Percentiles rank a stretch among this genome's conserved stretches.
These are phyloP conservation scores for Colletotrichum falcatum DNA, from an alignment of 2,329 filamentous ascomycete genomes.

Conservation along the genomic window DNA sequence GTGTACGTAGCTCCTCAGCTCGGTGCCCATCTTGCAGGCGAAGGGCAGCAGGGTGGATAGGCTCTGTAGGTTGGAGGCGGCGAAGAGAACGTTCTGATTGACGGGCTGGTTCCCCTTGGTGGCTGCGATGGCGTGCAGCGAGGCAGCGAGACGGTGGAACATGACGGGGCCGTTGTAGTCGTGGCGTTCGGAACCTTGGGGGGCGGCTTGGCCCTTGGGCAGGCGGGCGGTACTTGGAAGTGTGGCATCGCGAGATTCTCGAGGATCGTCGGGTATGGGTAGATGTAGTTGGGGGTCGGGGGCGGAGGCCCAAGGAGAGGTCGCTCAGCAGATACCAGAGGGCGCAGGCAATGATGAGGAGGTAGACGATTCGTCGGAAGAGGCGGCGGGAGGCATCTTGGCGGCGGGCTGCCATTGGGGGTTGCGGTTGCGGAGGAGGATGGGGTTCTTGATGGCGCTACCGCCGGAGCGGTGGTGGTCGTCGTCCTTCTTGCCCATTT, in stretches of 20 bases:
- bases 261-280: slow-evolving; percentile 43
- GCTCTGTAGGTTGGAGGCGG: slow-evolving; percentile 79
- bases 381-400: slow-evolving; percentile 62
- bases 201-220: slow-evolving; percentile 39
- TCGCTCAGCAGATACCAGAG: slow-evolving; percentile 75
- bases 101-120: slow-evolving; percentile 62
- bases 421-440: slow-evolving; percentile 45
- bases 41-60: slow-evolving; percentile 80
- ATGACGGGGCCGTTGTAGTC: slow-evolving; percentile 77
- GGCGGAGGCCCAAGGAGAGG: slow-evolving; percentile 60
- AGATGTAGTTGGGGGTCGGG: slow-evolving; percentile 54
- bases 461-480: slow-evolving; percentile 55
- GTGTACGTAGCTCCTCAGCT: slow-evolving; percentile 80
- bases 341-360: slow-evolving; percentile 61
- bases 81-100: slow-evolving; percentile 83
- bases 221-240: slow-evolving; percentile 11
- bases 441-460: slow-evolving; percentile 20
- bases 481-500: slow-evolving; percentile 71
- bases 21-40: slow-evolving; percentile 85
- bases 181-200: slow-evolving; percentile 43
- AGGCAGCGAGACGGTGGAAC: slow-evolving; percentile 73
- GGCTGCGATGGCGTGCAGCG: slow-evolving; percentile 69
- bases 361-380: slow-evolving; percentile 63
- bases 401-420: slow-evolving; percentile 56
- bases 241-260: slow-evolving; percentile 32